These are phyloP conservation scores for Cryphonectria radicalis DNA, from an alignment of 2,329 filamentous ascomycete genomes.

Conservation along the genomic window DNA sequence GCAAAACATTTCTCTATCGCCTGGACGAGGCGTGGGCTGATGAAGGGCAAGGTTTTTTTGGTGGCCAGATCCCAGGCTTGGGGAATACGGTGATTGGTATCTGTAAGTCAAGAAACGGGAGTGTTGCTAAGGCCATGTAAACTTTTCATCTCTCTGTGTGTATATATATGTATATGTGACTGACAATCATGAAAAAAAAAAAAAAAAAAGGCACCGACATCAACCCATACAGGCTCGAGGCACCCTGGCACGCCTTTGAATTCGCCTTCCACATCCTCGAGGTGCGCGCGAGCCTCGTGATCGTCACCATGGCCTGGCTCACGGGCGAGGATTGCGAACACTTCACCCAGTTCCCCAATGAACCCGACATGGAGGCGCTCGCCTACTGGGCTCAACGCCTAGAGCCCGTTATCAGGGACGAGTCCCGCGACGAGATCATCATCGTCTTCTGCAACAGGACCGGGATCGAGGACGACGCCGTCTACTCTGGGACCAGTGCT, in stretches of 20 bases:
- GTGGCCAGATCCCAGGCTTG: conserved; percentile 46
- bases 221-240: conserved; percentile 59
- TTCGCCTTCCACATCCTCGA: conserved; percentile 62
- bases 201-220: conserved; percentile 56
- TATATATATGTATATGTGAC: background rate
- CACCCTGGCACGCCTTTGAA: conserved; percentile 53
- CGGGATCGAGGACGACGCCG: conserved; percentile 59
- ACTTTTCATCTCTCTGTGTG: no score
- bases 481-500: conserved; percentile 68
- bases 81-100: conserved; percentile 62
- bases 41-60: conserved; percentile 43
- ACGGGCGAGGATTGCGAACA: conserved; percentile 52
- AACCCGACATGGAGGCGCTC: conserved; percentile 66
- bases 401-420: conserved; percentile 54
- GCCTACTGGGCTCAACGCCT: conserved; percentile 68
- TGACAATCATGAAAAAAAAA: conserved; percentile 3
- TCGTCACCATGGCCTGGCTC: conserved; percentile 77
- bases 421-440: conserved; percentile 55
- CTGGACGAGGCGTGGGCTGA: conserved; percentile 66
- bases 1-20: conserved; percentile 62
- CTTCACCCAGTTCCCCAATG: conserved; percentile 45
- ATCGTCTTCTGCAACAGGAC: conserved; percentile 66
- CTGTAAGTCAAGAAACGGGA: conserved; percentile 45
- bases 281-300: conserved; percentile 62
- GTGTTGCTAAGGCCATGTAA: no score